phyloP scores from a whole-genome alignment of 176 grass and related monocot genomes.

The Bolboschoenus planiculmis region DNA sequence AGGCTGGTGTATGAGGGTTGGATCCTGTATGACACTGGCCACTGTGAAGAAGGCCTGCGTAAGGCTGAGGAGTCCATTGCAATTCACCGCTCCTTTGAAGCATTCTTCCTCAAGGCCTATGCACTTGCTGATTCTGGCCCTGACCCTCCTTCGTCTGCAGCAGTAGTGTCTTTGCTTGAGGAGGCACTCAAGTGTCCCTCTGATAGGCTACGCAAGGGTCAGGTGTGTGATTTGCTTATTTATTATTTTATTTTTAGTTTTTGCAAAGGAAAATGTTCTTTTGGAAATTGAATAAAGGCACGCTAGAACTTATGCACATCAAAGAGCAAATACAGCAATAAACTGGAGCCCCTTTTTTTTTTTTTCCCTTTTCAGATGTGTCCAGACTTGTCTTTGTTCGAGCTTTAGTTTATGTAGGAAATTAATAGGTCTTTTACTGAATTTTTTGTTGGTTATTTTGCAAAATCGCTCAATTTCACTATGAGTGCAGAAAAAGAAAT shows the following conservation, averaged over 20 bases:
- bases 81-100: constrained; percentile 88
- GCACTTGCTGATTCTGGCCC: constrained; percentile 71
- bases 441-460: background rate
- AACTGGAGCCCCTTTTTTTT: background rate
- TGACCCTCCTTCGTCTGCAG: constrained; percentile 62
- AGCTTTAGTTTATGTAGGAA: background rate
- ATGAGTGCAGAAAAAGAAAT: background rate
- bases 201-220: constrained; percentile 86
- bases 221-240: constrained; percentile 33
- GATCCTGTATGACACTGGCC: constrained; percentile 92
- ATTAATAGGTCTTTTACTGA: background rate
- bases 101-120: constrained; percentile 94
- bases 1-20: constrained; percentile 80
- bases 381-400: background rate
- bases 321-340: background rate
- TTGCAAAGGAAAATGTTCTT: background rate
- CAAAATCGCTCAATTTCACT: background rate
- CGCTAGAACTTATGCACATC: background rate
- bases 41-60: constrained; percentile 72
- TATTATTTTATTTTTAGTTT: background rate
- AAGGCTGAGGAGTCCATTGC: constrained; percentile 84
- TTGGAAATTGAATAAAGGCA: background rate
- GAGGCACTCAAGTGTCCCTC: constrained; percentile 84
- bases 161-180: constrained; percentile 81
- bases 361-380: background rate